Percentiles rank a stretch among this genome's conserved stretches.
Evolutionary conservation across 1,284 basidiomycete species (phyloP).

Genomic region (Trichosporon faecale): DNA sequence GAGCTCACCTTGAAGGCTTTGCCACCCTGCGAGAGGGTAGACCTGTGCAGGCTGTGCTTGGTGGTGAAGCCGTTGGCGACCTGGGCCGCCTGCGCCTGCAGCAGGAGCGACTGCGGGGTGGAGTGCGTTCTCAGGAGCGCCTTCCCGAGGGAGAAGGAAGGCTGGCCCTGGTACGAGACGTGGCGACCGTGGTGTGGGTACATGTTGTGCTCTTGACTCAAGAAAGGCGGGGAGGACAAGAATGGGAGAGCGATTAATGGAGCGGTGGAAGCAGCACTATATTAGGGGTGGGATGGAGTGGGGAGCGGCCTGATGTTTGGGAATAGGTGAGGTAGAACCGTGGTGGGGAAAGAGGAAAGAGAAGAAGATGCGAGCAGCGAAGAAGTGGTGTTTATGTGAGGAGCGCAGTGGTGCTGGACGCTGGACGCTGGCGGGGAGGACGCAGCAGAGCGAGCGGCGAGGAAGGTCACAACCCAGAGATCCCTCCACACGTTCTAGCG

Average conservation of each 20-base stretch:
- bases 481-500: not conserved
- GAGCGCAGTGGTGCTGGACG: not conserved
- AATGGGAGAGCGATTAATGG: not conserved
- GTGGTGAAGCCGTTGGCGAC: not conserved
- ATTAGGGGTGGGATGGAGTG: not conserved
- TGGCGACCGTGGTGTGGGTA: not conserved
- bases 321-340: not conserved
- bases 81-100: not conserved
- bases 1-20: not conserved
- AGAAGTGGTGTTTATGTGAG: not conserved
- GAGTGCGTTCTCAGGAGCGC: constrained; percentile 1
- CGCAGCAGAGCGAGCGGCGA: not conserved
- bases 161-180: constrained; percentile 4
- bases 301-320: not conserved
- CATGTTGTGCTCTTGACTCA: constrained; percentile 5
- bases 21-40: not conserved
- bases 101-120: not conserved
- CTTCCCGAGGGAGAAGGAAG: not conserved
- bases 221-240: not conserved
- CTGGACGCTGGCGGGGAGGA: too few relatives aligned
- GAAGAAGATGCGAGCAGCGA: not conserved
- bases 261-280: not conserved
- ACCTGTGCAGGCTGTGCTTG: not conserved
- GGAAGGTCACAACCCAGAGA: not conserved
- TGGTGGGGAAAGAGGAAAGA: not conserved